Conservation (phyloP, 2,329 filamentous ascomycete genomes). For the Fusarium decemcellulare region DNA sequence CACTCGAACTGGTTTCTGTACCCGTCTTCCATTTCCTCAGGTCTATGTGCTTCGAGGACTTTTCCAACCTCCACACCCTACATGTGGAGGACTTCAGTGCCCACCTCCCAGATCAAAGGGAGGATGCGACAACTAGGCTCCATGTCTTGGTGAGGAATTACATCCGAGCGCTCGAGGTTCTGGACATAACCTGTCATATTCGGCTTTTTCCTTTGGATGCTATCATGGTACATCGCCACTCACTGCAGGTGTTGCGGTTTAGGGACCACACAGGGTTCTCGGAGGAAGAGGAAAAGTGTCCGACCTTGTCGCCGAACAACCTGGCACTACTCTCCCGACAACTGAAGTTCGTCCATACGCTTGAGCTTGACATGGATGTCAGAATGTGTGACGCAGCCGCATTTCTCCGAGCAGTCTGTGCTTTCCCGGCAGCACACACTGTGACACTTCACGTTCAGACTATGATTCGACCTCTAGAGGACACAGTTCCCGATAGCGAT, state of each 20-base stretch:
- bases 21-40: constrained; percentile 61
- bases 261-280: constrained; percentile 62
- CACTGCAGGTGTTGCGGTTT: constrained; percentile 57
- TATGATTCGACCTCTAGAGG: constrained; percentile 52
- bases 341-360: constrained; percentile 53
- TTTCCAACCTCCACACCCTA: constrained; percentile 55
- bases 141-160: constrained; percentile 55
- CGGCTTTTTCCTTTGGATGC: constrained; percentile 57
- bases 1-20: constrained; percentile 59
- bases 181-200: constrained; percentile 60
- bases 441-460: constrained; percentile 63
- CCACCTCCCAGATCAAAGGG: constrained; percentile 54
- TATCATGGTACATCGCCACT: constrained; percentile 54
- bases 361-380: constrained; percentile 65
- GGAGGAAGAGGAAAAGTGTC: constrained; percentile 59
- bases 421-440: constrained; percentile 56
- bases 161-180: constrained; percentile 53
- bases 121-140: constrained; percentile 57
- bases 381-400: constrained; percentile 50
- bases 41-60: constrained; percentile 55
- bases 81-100: constrained; percentile 62
- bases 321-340: constrained; percentile 51
- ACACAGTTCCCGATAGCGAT: constrained; percentile 48
- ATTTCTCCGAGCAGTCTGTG: constrained; percentile 57
- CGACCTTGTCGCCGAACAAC: constrained; percentile 55